These are phyloP conservation scores for Tetradesmus lagerheimii DNA, from an alignment of 139 green algal species.

Conservation along the genomic window DNA sequence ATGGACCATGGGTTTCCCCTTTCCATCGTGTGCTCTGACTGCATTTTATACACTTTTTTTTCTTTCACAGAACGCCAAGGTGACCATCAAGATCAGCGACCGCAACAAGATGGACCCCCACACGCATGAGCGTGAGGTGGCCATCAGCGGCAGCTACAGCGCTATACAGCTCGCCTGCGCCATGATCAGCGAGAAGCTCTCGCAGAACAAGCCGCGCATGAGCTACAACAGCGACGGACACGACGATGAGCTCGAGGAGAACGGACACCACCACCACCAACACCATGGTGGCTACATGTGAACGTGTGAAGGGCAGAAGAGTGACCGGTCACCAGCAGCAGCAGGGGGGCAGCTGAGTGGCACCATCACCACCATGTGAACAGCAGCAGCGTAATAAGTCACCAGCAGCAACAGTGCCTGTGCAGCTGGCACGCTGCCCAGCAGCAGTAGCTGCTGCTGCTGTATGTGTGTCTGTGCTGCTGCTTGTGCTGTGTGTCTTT, in stretches of 20 bases:
- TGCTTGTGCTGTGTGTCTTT: not conserved
- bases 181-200: constrained; percentile 76
- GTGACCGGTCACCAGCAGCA: not conserved
- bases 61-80: constrained; percentile 58
- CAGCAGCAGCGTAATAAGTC: too few relatives aligned
- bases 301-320: constrained; percentile 23
- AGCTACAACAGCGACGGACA: constrained; percentile 13
- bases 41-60: not conserved
- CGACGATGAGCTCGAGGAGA: constrained; percentile 38
- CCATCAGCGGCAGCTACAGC: constrained; percentile 61
- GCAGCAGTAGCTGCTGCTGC: not conserved
- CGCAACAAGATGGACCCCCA: constrained; percentile 69
- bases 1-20: too few relatives aligned
- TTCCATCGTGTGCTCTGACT: not conserved
- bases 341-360: not conserved
- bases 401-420: not conserved
- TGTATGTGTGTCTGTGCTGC: not conserved
- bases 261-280: constrained; percentile 8
- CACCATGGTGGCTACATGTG: constrained; percentile 35
- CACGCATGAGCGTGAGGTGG: constrained; percentile 71
- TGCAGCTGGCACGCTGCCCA: not conserved
- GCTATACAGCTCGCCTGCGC: constrained; percentile 71
- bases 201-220: constrained; percentile 46
- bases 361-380: not conserved
- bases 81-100: constrained; percentile 74